phyloP scores from a whole-genome alignment of 2,329 filamentous ascomycete species.

The Scytalidium lignicola region DNA sequence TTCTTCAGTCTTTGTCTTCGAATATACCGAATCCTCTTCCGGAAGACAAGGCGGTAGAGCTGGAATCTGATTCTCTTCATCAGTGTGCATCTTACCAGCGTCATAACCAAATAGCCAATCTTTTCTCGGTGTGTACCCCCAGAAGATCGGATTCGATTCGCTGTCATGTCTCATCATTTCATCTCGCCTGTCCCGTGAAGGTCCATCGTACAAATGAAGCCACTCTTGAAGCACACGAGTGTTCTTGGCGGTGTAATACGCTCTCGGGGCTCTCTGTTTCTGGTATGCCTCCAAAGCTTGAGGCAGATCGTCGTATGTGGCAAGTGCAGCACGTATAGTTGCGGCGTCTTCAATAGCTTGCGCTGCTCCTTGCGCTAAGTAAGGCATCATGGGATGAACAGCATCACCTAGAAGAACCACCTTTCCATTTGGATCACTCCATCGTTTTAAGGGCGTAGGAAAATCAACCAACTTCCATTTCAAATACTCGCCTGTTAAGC shows the following conservation, averaged over 20 bases:
- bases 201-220: constrained; percentile 1
- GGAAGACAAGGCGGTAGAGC: background rate
- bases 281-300: background rate
- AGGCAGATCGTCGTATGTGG: background rate
- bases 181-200: background rate
- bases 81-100: constrained; percentile 17
- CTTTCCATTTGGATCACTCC: background rate
- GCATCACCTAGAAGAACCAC: constrained; percentile 46
- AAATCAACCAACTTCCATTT: constrained; percentile 1
- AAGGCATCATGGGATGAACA: constrained; percentile 59
- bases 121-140: background rate
- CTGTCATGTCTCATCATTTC: constrained; percentile 1
- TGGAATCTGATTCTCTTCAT: constrained; percentile 8
- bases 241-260: background rate
- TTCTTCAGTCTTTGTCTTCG: background rate
- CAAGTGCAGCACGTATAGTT: background rate
- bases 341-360: constrained; percentile 58
- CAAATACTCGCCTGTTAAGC: constrained; percentile 2
- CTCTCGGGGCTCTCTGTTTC: background rate
- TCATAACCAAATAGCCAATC: constrained; percentile 1
- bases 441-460: background rate
- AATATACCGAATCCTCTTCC: background rate
- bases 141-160: background rate
- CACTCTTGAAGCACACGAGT: constrained; percentile 1
- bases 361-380: constrained; percentile 59